Percentiles rank a stretch among this genome's conserved stretches.
These are phyloP conservation scores for Mycogone perniciosa DNA, from an alignment of 2,329 filamentous ascomycete genomes.

Conservation along the genomic window DNA sequence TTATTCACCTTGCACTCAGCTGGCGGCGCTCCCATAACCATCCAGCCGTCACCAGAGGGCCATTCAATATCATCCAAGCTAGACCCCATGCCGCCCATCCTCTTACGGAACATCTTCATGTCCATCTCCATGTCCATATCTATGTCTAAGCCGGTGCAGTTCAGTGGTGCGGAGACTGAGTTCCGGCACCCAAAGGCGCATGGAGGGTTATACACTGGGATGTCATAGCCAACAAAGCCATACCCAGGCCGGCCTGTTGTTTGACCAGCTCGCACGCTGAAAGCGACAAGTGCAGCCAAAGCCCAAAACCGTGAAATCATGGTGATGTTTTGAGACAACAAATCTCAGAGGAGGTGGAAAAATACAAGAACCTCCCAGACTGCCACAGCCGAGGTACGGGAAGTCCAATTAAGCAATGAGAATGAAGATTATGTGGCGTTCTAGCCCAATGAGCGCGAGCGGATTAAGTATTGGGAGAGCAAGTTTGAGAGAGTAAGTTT, in stretches of 20 bases:
- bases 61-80: neutral
- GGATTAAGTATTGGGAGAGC: neutral
- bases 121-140: neutral
- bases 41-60: conserved; percentile 14
- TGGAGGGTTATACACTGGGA: conserved; percentile 20
- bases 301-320: no score
- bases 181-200: conserved; percentile 26
- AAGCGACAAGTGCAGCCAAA: neutral
- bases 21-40: conserved; percentile 9
- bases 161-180: conserved; percentile 17
- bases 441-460: no score
- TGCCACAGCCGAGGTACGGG: no score
- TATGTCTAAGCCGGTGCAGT: conserved; percentile 15
- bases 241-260: no score
- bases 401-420: no score
- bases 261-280: neutral
- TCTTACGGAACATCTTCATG: neutral
- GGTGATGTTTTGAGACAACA: no score
- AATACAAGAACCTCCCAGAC: no score
- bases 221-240: conserved; percentile 17
- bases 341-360: no score
- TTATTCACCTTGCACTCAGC: conserved; percentile 15
- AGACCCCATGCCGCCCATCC: neutral
- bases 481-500: neutral
- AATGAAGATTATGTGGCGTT: no score